phyloP scores from a whole-genome alignment of 2,329 filamentous ascomycete species.

The Fusarium sp. region DNA sequence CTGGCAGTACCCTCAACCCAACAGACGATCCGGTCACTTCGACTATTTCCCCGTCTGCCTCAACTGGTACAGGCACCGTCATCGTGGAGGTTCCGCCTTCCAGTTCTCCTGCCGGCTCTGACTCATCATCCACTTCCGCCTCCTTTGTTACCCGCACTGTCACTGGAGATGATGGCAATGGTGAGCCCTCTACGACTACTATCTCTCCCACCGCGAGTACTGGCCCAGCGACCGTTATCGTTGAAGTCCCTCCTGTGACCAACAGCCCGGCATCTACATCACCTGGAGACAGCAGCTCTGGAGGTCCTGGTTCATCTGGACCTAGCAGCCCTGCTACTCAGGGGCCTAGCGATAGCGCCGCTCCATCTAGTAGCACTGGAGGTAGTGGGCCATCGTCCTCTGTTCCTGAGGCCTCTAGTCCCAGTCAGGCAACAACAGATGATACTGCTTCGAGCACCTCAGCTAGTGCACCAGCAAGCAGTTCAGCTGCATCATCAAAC shows the following conservation, averaged over 20 bases:
- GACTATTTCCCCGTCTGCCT: rapidly evolving
- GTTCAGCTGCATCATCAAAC: neutral
- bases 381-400: neutral
- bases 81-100: neutral
- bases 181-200: neutral
- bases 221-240: neutral
- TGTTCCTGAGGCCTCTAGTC: rapidly evolving
- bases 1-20: neutral
- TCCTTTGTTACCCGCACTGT: neutral
- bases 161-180: neutral
- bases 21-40: neutral
- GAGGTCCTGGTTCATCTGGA: neutral
- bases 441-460: neutral
- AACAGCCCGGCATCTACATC: neutral
- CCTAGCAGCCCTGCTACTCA: neutral
- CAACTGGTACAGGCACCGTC: neutral
- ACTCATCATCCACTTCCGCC: neutral
- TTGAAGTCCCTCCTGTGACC: neutral
- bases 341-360: neutral
- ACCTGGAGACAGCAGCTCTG: rapidly evolving
- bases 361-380: neutral
- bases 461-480: neutral
- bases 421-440: rapidly evolving
- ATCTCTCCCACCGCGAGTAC: neutral
- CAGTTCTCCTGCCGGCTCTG: neutral